These are phyloP conservation scores for Juglanconis juglandina DNA, from an alignment of 2,329 filamentous ascomycete genomes.

Conservation along the genomic window DNA sequence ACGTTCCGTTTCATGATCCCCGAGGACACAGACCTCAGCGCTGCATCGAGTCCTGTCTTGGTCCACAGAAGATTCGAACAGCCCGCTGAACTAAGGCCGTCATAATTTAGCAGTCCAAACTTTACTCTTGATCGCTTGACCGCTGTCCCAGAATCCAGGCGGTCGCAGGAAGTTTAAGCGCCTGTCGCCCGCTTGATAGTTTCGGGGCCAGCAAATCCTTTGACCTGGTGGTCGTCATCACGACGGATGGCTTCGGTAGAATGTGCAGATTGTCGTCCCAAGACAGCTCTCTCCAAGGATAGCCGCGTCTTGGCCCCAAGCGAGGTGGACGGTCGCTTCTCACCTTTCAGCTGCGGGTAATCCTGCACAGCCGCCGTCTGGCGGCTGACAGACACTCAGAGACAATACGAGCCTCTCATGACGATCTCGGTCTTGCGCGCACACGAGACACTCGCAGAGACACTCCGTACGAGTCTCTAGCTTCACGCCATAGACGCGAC, in stretches of 20 bases:
- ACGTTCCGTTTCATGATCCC: constrained; percentile 10
- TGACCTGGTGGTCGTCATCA: not conserved
- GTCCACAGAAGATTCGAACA: not conserved
- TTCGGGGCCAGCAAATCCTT: not conserved
- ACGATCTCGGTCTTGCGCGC: no score
- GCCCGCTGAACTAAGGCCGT: not conserved
- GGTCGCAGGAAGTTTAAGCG: no score
- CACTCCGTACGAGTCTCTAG: not conserved
- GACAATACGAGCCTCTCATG: no score
- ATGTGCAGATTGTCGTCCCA: not conserved
- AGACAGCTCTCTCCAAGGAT: not conserved
- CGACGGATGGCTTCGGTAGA: not conserved
- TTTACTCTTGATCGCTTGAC: no score
- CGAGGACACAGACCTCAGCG: not conserved
- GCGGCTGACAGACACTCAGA: not conserved
- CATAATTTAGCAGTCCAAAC: not conserved
- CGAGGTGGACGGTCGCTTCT: not conserved
- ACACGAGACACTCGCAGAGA: not conserved
- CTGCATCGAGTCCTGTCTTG: not conserved
- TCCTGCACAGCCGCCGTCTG: constrained; percentile 9
- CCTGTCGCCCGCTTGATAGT: not conserved
- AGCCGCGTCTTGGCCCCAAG: not conserved
- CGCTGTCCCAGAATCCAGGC: not conserved
- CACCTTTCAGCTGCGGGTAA: not conserved
- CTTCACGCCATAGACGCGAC: not conserved